Evolutionary conservation across 2,329 filamentous ascomycete genomes (phyloP), one percentile per base, ranked within the genome.

Genomic region (Truncatella angustata): DNA sequence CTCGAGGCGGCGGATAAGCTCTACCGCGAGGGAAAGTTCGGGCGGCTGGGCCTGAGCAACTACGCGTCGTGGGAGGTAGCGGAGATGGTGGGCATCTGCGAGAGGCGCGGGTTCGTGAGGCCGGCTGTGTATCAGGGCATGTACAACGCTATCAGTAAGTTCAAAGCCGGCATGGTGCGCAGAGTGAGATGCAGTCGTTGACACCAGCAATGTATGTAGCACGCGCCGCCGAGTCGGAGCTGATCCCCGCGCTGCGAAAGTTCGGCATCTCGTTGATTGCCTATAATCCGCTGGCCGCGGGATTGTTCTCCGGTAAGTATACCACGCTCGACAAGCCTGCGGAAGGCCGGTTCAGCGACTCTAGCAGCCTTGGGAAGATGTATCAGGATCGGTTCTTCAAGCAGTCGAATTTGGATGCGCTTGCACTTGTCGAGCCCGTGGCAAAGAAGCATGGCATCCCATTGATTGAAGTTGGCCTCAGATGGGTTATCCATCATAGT

Each of bases 81-180:
- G 0, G 87, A 91, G 67, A 78, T 91, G 6, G 40, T 44, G 7
- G 40, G 40, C 12, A 44, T 44, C 21, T 44, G 40, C 40, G 40
- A 44, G 21, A 23, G 40, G 12, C 24, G 40, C 12, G 40, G 40
- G 11, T 44, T 44, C 23, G 88, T 95, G 14, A 81, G 86, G 34
- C 91, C 91, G 1, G 91, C 87, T 0, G 83, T 95, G 51, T 96
- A 90, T 70, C 90, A 94, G 70, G 91, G 80, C 61, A 93, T 95
- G 88, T 93, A 92, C 71, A 93, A 93, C 68, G 83, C 81, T 52
- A 88, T 92, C 58, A 90, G 40, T 44, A 44, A 44, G 24, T 44
- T 7, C n/a, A 21, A 5, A 40, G 20, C 14, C 6, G 14, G 21
- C 36, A n/a, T n/a, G n/a, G 9, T 20, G 21, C 11, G 37, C n/a